Conservation (phyloP, 2,329 filamentous ascomycete genomes). For the Ceratocystis destructans region DNA sequence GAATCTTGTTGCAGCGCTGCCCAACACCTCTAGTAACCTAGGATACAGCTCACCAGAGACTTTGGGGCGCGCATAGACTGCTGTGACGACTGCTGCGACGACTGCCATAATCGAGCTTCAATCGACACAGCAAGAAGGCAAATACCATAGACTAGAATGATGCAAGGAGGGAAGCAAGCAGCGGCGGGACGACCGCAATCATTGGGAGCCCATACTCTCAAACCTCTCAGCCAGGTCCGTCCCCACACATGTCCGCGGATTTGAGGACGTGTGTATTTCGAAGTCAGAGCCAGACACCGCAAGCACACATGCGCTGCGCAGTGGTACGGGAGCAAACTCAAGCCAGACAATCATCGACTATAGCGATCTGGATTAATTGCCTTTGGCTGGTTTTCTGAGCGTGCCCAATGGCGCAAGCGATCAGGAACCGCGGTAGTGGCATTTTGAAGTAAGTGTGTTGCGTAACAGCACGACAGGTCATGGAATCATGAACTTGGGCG, state of each 20-base stretch:
- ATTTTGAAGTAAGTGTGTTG: conserved; percentile 52
- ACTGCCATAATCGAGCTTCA: not conserved
- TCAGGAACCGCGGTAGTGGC: conserved; percentile 42
- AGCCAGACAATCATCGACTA: conserved; percentile 59
- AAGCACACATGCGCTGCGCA: conserved; percentile 57
- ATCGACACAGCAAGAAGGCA: not conserved
- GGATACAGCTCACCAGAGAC: too few species aligned
- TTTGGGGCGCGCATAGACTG: too few species aligned
- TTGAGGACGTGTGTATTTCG: conserved; percentile 48
- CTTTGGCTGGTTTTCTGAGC: conserved; percentile 41
- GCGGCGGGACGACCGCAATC: not conserved
- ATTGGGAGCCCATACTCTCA: not conserved
- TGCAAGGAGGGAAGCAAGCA: not conserved
- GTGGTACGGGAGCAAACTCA: conserved; percentile 33
- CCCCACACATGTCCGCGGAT: conserved; percentile 27
- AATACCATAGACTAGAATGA: not conserved
- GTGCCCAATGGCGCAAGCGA: conserved; percentile 28
- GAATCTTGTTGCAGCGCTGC: conserved; percentile 44
- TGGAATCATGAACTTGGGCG: not conserved
- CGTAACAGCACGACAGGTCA: not conserved
- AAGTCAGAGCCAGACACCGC: conserved; percentile 41
- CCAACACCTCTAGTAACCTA: conserved; percentile 32
- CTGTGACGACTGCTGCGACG: not conserved
- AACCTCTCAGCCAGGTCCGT: not conserved
- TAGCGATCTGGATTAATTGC: conserved; percentile 57